Percentiles rank a stretch among this genome's conserved stretches.
Conservation (phyloP, 208 protist species). For the Naegleria gruberi region DNA sequence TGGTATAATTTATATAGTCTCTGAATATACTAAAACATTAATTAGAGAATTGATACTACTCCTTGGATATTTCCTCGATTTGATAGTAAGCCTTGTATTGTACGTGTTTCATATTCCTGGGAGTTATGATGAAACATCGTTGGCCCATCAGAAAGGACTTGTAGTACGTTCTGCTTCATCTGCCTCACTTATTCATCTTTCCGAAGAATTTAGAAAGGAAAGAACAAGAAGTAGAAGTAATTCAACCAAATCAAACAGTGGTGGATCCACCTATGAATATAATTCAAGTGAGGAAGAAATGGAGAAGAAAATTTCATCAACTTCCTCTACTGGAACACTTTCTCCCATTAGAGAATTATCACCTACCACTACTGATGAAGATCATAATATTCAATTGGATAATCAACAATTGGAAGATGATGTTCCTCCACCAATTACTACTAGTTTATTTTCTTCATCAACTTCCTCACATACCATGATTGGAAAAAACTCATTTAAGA, state of each 20-base stretch:
- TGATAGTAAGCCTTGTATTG: neutral
- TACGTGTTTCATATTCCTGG: neutral
- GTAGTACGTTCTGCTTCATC: neutral
- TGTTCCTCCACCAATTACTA: neutral
- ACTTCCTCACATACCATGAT: neutral
- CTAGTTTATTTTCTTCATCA: neutral
- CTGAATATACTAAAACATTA: slow-evolving; percentile 7
- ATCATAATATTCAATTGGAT: neutral
- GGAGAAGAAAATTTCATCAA: neutral
- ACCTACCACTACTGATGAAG: too few relatives aligned
- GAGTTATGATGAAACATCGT: neutral
- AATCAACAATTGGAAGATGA: neutral
- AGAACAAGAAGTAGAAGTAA: neutral
- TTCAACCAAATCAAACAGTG: too few relatives aligned
- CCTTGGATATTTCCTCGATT: neutral
- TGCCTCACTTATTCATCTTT: neutral
- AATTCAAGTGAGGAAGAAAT: neutral
- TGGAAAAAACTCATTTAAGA: neutral
- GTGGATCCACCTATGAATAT: neutral
- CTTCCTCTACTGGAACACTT: too few relatives aligned
- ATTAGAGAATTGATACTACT: neutral
- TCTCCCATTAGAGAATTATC: too few relatives aligned
- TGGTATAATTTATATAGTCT: neutral
- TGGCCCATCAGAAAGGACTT: neutral
- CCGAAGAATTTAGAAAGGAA: neutral